phyloP scores from a whole-genome alignment of 371 early-diverging fungal genomes.

The Apophysomyces ossiformis region DNA sequence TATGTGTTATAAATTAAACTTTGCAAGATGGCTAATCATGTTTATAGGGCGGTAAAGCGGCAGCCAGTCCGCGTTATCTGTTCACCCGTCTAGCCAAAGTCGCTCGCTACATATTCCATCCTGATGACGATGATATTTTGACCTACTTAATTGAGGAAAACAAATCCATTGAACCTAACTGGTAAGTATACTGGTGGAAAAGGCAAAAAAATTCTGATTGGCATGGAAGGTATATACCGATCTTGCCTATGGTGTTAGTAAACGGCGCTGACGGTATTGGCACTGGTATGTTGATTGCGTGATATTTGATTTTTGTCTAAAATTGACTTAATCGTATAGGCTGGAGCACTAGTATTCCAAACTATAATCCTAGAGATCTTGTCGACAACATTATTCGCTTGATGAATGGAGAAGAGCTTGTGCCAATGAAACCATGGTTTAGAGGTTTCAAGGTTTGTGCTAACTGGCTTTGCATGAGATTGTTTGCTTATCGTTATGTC shows the following conservation, averaged over 20 bases:
- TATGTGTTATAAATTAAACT: neutral
- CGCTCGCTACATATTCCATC: slow-evolving; percentile 87
- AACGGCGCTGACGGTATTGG: slow-evolving; percentile 99
- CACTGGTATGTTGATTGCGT: slow-evolving; percentile 71
- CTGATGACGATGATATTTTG: slow-evolving; percentile 90
- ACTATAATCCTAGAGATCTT: slow-evolving; percentile 94
- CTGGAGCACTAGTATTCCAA: slow-evolving; percentile 86
- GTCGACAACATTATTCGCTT: slow-evolving; percentile 87
- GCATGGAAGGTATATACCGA: slow-evolving; percentile 81
- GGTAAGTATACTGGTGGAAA: slow-evolving; percentile 48
- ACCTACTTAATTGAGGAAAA: slow-evolving; percentile 96
- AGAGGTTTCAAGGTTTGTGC: slow-evolving; percentile 82
- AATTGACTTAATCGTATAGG: slow-evolving; percentile 22
- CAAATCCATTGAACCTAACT: slow-evolving; percentile 94
- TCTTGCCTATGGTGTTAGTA: slow-evolving; percentile 96
- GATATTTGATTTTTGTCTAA: neutral
- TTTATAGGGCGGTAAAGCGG: slow-evolving; percentile 94
- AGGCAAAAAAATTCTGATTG: neutral
- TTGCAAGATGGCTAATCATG: neutral
- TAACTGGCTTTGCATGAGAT: neutral
- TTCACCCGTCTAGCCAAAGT: slow-evolving; percentile 84
- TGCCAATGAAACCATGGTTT: slow-evolving; percentile 96
- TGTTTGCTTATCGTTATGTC: neutral
- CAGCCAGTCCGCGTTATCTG: slow-evolving; percentile 98
- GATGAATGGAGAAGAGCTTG: slow-evolving; percentile 78